Conservation (phyloP, 305 asterid genomes). For the Plantago coronopus region DNA sequence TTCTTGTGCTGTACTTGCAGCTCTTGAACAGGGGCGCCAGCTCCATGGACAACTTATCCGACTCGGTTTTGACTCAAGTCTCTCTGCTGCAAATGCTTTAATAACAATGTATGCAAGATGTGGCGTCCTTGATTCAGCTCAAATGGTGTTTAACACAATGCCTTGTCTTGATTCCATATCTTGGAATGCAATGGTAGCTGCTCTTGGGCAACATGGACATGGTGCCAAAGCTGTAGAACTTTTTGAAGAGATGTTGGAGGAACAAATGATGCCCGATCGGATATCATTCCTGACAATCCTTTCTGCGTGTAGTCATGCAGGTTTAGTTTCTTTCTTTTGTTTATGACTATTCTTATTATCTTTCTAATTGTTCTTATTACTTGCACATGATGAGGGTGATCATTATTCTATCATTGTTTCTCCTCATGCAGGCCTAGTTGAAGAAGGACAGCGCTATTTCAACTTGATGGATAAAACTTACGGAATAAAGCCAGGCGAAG, state of each 20-base stretch:
- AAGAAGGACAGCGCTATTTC: slow-evolving; percentile 58
- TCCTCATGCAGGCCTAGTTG: slow-evolving; percentile 31
- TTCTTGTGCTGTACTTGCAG: slow-evolving; percentile 76
- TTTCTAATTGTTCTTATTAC: background rate
- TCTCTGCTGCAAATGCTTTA: slow-evolving; percentile 83
- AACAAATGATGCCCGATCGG: slow-evolving; percentile 65
- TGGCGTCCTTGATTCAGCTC: slow-evolving; percentile 71
- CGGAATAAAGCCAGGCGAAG: slow-evolving; percentile 73
- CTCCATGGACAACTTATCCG: slow-evolving; percentile 72
- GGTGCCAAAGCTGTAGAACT: slow-evolving; percentile 58
- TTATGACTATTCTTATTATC: background rate
- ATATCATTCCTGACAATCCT: slow-evolving; percentile 75
- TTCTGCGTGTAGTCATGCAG: slow-evolving; percentile 88
- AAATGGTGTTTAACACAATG: slow-evolving; percentile 50
- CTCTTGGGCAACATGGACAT: slow-evolving; percentile 83
- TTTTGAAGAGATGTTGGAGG: slow-evolving; percentile 67
- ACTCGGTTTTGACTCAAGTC: slow-evolving; percentile 79
- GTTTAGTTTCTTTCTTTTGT: slow-evolving; percentile 14
- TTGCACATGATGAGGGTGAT: background rate
- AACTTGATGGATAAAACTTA: slow-evolving; percentile 46
- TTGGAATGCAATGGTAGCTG: slow-evolving; percentile 95
- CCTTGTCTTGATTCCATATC: slow-evolving; percentile 72
- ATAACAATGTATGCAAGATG: slow-evolving; percentile 85
- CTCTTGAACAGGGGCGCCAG: slow-evolving; percentile 79
- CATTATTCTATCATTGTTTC: background rate